Evolutionary conservation across 2,329 filamentous ascomycete genomes (phyloP), one percentile per base, ranked within the genome.

Genomic region (Colletotrichum godetiae): DNA sequence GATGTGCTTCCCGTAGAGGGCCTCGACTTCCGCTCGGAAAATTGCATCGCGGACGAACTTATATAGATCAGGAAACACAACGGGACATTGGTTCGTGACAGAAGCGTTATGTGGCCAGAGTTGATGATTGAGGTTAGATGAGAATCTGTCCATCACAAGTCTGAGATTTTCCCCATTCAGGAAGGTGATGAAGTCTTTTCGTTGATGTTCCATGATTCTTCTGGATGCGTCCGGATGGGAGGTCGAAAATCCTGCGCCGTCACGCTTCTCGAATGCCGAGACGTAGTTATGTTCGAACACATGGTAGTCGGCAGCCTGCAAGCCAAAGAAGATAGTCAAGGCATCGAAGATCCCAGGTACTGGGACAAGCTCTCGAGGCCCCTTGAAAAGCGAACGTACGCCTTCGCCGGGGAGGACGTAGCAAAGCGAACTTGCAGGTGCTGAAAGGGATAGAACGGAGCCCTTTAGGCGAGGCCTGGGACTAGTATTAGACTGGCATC

Each of bases 181-280:
- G 13, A 67, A 74, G 1, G 31, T 29, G 5, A 53, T 4, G 31
- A 74, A 72, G 5, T 74, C 72, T 11, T 59, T 59, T 5, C 72
- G 61, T 24, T 74, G 72, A n/a, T 68, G 72, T 13, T 74, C 72
- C 29, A 74, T 72, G 22, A 72, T 67, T 6, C 68, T 35, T 31
- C 68, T 29, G 6, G 72, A 72, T 11, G 58, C 55, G 24, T 74
- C 68, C 5, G 22, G 22, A 8, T 71, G 63, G 4, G 11, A 62
- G 3, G 62, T 74, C n/a, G 22, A 52, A 33, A 22, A 12, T 24
- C 49, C 57, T 19, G 42, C 57, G 22, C 13, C 57, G 13, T 58
- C 27, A 13, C 4, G 42, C 3, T 15, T 15, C 27, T 74, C 72
- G 11, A 74, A 74, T 2, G 29, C 24, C 7, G 57, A 57, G 52